Evolutionary conservation across 2,329 filamentous ascomycete species (phyloP), one percentile per base, ranked within the genome.

Genomic region (Cladosporium austrohemisphaericum): DNA sequence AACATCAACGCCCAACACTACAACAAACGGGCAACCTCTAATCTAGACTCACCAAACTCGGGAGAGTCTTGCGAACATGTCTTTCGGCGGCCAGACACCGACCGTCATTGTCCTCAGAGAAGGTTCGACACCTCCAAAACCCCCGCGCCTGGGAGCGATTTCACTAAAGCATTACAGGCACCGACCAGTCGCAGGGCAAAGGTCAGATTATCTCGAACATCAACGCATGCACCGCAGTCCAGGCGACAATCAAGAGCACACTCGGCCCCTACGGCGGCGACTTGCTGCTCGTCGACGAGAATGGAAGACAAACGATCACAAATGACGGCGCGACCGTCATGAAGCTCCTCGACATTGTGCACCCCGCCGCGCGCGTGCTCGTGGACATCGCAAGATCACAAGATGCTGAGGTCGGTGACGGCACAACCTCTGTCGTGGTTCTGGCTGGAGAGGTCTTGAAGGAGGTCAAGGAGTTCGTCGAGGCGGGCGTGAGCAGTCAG

Each of bases 241-340:
- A 98, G 75, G 81, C 85, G 43, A 97, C 92, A 52, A 92, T 98
- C 75, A 94, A 95, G 76, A 88, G 86, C 64, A 98, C 93, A 16
- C 79, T 98, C 28, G 93, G 93, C 32, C 93, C 93, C 26, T 98
- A 97, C 73, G 93, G 93, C 68, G 93, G 93, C 65, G 93, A 98
- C 74, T 75, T 97, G 68, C 79, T 98, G 69, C 85, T 98, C 74
- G 92, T 97, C 50, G 93, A 97, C 72, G 85, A 84, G 71, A 96
- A 96, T 77, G 93, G 93, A 70, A 85, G 76, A 71, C 90, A 96
- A 75, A 98, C 93, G 49, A 97, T 98, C 68, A 98, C 93, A 62
- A 98, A 98, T 73, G 93, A 98, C 75, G 93, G 93, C 66, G 93
- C 93, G 41, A 98, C 93, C 43, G 93, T 97, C 54, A 98, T 98